Conservation (phyloP, 768 basidiomycete species). For the Boletus huronensis region DNA sequence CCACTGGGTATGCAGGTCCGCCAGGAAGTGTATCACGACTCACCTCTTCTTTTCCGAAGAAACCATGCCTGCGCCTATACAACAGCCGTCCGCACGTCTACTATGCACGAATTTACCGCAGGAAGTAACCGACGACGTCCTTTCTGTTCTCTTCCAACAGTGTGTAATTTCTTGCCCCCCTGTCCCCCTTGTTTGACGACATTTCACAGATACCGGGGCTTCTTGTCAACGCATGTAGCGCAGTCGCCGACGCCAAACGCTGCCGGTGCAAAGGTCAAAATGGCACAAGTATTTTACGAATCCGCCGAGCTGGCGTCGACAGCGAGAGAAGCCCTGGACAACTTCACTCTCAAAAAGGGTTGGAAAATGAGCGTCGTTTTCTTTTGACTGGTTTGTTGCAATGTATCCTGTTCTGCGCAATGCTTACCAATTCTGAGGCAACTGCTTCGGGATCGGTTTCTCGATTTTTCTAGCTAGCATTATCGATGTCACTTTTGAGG, state of each 20-base stretch:
- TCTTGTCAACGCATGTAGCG: constrained; percentile 65
- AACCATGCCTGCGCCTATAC: constrained; percentile 45
- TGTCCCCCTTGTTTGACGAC: not conserved
- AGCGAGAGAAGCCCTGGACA: constrained; percentile 81
- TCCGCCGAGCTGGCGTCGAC: constrained; percentile 66
- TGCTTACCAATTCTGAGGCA: constrained; percentile 34
- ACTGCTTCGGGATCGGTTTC: constrained; percentile 31
- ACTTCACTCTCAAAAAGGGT: constrained; percentile 82
- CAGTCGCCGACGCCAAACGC: constrained; percentile 66
- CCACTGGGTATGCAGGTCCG: constrained; percentile 45
- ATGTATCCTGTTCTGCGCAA: constrained; percentile 9
- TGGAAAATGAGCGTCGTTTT: constrained; percentile 81
- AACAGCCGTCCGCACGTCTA: constrained; percentile 58
- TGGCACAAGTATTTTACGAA: constrained; percentile 80
- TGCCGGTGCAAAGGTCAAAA: constrained; percentile 66
- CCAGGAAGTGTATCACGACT: constrained; percentile 4
- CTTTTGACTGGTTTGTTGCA: constrained; percentile 36
- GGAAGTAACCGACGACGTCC: constrained; percentile 84
- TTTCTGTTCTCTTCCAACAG: constrained; percentile 90
- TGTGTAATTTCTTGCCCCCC: constrained; percentile 41
- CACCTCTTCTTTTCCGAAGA: constrained; percentile 22
- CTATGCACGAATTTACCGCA: constrained; percentile 85
- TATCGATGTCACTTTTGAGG: not conserved
- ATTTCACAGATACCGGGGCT: constrained; percentile 72
- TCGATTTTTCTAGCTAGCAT: not conserved